These are phyloP conservation scores for Prototheca cutis DNA, from an alignment of 163 green algal genomes.

Conservation along the genomic window DNA sequence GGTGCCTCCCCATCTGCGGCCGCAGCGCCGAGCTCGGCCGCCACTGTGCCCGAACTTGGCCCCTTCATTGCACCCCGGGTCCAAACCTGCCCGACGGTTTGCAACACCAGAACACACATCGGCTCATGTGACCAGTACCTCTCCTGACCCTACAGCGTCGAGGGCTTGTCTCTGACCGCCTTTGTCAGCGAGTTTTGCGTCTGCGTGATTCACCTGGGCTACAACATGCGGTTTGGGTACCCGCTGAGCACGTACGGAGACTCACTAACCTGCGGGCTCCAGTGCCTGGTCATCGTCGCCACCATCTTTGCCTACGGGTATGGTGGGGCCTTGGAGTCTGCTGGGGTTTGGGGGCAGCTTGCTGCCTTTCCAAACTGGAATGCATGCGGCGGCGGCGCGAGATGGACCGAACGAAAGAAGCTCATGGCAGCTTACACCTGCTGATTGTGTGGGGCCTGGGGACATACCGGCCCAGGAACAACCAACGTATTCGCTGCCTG, in stretches of 20 bases:
- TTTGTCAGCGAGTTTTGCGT: constrained; percentile 54
- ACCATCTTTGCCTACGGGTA: constrained; percentile 45
- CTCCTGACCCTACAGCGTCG: constrained; percentile 22
- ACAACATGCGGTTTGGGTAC: constrained; percentile 59
- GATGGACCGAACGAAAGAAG: neutral
- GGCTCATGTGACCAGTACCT: too few relatives aligned
- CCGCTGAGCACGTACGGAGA: constrained; percentile 70
- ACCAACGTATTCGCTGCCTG: too few relatives aligned
- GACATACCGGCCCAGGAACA: too few relatives aligned
- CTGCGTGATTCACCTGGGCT: constrained; percentile 58
- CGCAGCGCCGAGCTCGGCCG: too few relatives aligned
- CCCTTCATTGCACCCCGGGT: neutral
- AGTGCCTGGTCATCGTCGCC: constrained; percentile 53
- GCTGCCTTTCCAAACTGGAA: too few relatives aligned
- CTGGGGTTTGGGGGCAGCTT: neutral
- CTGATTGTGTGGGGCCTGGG: too few relatives aligned
- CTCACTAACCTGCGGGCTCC: constrained; percentile 51
- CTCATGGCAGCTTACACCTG: too few relatives aligned
- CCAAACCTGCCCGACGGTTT: neutral
- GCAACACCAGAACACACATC: too few relatives aligned
- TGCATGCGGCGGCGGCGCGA: neutral
- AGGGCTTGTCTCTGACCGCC: constrained; percentile 56
- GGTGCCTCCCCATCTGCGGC: too few relatives aligned
- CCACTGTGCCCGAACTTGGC: too few relatives aligned
- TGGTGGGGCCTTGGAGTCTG: neutral